phyloP scores from a whole-genome alignment of 1,284 basidiomycete species.

The Heterobasidion annosum region DNA sequence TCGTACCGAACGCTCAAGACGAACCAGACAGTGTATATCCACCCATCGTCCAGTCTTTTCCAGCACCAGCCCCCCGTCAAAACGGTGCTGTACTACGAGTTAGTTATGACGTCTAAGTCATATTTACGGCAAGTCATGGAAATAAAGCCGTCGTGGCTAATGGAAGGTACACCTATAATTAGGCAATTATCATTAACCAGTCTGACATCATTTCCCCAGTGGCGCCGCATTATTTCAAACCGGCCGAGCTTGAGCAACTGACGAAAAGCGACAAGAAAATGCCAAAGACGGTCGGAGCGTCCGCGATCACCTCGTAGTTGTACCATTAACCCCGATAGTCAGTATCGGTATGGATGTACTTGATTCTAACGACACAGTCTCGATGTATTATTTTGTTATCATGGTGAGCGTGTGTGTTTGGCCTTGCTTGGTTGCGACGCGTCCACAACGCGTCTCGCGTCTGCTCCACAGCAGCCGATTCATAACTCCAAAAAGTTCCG shows the following conservation, averaged over 20 bases:
- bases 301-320: conserved; percentile 7
- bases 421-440: too few species aligned
- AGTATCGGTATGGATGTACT: too few species aligned
- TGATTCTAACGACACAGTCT: too few species aligned
- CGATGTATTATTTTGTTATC: too few species aligned
- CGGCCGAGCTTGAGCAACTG: conserved; percentile 78
- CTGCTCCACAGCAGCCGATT: too few species aligned
- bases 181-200: neutral
- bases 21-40: conserved; percentile 92
- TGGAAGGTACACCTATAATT: conserved; percentile 61
- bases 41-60: conserved; percentile 93
- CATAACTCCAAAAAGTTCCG: too few species aligned
- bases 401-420: too few species aligned
- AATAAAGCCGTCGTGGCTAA: conserved; percentile 89
- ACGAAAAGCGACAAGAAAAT: conserved; percentile 83
- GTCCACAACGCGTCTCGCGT: too few species aligned
- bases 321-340: neutral
- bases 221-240: conserved; percentile 92
- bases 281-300: conserved; percentile 55
- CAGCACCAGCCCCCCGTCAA: conserved; percentile 91
- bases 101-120: conserved; percentile 83
- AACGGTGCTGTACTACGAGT: conserved; percentile 90
- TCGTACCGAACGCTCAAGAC: conserved; percentile 93
- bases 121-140: conserved; percentile 95
- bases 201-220: conserved; percentile 35